These are phyloP conservation scores for Syzygium aqueum DNA, from an alignment of 345 rosid genomes.

Conservation along the genomic window DNA sequence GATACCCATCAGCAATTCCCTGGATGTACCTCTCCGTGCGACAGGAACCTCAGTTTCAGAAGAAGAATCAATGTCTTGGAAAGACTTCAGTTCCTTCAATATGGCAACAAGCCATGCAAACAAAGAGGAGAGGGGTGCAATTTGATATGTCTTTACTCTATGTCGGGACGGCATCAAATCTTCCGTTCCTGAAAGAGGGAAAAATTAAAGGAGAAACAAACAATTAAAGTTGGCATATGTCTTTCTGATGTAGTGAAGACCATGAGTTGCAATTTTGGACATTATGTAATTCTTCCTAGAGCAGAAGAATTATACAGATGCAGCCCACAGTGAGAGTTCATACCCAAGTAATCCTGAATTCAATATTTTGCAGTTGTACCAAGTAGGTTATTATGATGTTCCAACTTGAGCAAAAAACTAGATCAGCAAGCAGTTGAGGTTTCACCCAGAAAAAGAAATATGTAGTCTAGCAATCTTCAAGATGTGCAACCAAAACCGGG, in stretches of 20 bases:
- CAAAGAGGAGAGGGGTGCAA: slow-evolving; percentile 38
- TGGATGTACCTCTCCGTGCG: slow-evolving; percentile 17
- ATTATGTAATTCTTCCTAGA: background rate
- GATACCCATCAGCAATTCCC: slow-evolving; percentile 36
- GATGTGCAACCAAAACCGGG: background rate
- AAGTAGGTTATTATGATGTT: background rate
- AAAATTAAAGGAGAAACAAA: background rate
- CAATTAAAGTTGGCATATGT: background rate
- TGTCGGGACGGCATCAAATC: slow-evolving; percentile 14
- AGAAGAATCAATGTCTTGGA: slow-evolving; percentile 13
- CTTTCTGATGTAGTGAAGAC: background rate
- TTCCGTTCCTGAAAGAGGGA: slow-evolving; percentile 8
- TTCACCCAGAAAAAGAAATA: background rate
- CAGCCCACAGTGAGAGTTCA: background rate
- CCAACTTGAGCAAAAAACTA: background rate
- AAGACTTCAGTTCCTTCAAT: slow-evolving; percentile 29
- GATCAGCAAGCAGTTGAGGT: background rate
- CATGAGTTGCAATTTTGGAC: background rate
- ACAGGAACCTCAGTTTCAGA: slow-evolving; percentile 16
- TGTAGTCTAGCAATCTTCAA: background rate
- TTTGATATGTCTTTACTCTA: slow-evolving; percentile 16
- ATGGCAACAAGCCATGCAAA: slow-evolving; percentile 66
- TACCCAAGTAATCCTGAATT: background rate
- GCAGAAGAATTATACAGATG: background rate
- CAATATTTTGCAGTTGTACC: background rate